A percentile compares a stretch with the other conserved stretches of the same genome.
phyloP scores from a whole-genome alignment of 495 filamentous ascomycete genomes.

The Aspergillus carlsbadensis region DNA sequence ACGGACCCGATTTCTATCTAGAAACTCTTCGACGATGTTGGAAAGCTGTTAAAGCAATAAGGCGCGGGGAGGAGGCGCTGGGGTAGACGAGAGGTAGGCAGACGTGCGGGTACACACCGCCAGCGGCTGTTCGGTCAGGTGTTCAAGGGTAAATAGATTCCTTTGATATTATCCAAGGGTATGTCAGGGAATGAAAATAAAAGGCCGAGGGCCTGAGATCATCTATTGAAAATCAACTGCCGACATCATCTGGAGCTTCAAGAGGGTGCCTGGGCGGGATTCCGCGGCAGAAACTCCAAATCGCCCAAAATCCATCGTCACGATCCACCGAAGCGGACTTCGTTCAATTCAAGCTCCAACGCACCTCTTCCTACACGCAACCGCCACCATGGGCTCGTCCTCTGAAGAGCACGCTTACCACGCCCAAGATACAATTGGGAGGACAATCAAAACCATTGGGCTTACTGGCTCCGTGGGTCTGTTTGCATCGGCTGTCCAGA shows the following conservation, averaged over 20 bases:
- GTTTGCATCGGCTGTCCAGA: constrained; percentile 75
- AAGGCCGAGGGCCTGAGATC: constrained; percentile 12
- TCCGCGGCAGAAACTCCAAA: constrained; percentile 31
- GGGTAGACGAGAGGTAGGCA: constrained; percentile 12
- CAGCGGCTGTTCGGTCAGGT: background rate
- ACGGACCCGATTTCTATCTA: constrained; percentile 1
- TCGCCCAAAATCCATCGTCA: constrained; percentile 32
- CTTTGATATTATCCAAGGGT: background rate
- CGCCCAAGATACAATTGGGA: constrained; percentile 73
- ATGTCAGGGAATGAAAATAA: constrained; percentile 3
- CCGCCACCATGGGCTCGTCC: constrained; percentile 48
- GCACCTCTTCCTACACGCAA: constrained; percentile 21
- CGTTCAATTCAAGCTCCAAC: constrained; percentile 16
- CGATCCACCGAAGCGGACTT: constrained; percentile 22
- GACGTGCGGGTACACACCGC: constrained; percentile 4
- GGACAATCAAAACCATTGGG: constrained; percentile 60
- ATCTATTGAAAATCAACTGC: constrained; percentile 1
- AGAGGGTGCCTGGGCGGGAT: constrained; percentile 25
- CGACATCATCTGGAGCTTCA: constrained; percentile 16
- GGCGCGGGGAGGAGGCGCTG: constrained; percentile 13
- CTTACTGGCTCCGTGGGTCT: constrained; percentile 67
- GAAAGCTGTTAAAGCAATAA: constrained; percentile 2
- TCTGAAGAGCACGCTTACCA: constrained; percentile 61
- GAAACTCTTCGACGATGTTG: constrained; percentile 8
- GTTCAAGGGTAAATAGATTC: background rate